Evolutionary conservation across 495 filamentous ascomycete species (phyloP).

Genomic region (Chaetomidium leptoderma): DNA sequence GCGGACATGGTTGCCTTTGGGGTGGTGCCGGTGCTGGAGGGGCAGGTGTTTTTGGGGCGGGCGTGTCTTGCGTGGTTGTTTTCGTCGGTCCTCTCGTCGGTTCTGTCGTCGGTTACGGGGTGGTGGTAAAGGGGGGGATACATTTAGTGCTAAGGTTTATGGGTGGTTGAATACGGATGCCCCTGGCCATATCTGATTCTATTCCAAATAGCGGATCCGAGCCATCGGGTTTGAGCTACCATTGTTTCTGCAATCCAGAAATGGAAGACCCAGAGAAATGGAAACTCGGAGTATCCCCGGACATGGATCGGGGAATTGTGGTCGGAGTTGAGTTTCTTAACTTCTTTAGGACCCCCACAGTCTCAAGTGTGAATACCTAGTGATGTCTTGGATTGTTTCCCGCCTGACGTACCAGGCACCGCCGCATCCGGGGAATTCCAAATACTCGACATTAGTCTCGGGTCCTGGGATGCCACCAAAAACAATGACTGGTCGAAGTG

Average conservation of each 20-base stretch:
- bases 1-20: conserved; percentile 36
- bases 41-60: conserved; percentile 25
- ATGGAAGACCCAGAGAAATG: too few species aligned
- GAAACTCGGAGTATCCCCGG: too few species aligned
- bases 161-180: background rate
- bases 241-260: too few species aligned
- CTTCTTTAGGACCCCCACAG: too few species aligned
- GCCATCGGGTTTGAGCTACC: background rate
- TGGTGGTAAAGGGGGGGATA: too few species aligned
- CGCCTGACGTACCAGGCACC: background rate
- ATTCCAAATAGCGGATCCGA: background rate
- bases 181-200: background rate
- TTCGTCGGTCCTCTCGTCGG: background rate
- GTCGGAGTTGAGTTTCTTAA: conserved; percentile 7
- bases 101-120: too few species aligned
- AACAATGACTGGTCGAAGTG: too few species aligned
- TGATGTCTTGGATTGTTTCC: background rate
- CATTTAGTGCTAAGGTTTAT: background rate
- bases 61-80: conserved; percentile 30
- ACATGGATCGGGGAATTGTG: background rate
- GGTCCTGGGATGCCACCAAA: too few species aligned
- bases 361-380: too few species aligned
- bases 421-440: conserved; percentile 10
- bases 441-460: conserved; percentile 13
- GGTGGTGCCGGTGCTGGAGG: conserved; percentile 26